Conservation (phyloP, 129 eudicot genomes). For the Pseudognaphalium luteoalbum region DNA sequence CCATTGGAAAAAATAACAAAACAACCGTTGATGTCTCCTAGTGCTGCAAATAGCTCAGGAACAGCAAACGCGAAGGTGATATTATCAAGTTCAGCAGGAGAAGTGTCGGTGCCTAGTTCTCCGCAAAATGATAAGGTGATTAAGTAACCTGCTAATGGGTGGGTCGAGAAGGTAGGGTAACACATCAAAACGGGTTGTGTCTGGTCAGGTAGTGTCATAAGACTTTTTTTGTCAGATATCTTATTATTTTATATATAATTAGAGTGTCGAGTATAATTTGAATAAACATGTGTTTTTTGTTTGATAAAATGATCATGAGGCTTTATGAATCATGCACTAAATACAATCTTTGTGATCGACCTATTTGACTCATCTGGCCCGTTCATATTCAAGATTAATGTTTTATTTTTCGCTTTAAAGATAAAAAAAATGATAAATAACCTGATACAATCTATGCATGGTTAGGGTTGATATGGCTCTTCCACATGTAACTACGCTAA, state of each 20-base stretch:
- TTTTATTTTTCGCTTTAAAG: not conserved
- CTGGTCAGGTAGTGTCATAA: not conserved
- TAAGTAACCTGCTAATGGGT: not conserved
- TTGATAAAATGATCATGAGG: not conserved
- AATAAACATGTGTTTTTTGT: too few species aligned
- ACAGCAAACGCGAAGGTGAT: conserved; percentile 38
- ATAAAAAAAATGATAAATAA: too few species aligned
- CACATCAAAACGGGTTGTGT: not conserved
- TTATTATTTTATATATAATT: not conserved
- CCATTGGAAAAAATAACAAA: conserved; percentile 42
- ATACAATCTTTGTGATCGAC: not conserved
- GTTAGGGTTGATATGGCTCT: too few species aligned
- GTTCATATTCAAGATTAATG: not conserved
- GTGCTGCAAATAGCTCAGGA: conserved; percentile 43
- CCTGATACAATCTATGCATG: not conserved
- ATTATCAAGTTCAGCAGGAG: conserved; percentile 56
- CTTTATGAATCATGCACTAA: not conserved
- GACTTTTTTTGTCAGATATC: not conserved
- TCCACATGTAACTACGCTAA: not conserved
- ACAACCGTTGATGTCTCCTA: conserved; percentile 36
- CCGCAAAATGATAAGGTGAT: conserved; percentile 51
- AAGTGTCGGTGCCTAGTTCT: conserved; percentile 61
- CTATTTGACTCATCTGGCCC: not conserved
- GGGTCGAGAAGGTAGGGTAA: not conserved
- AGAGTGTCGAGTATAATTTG: too few species aligned